Percentiles rank a stretch among this genome's conserved stretches.
phyloP scores from a whole-genome alignment of 2,329 filamentous ascomycete species.

The Trichoderma sp. region DNA sequence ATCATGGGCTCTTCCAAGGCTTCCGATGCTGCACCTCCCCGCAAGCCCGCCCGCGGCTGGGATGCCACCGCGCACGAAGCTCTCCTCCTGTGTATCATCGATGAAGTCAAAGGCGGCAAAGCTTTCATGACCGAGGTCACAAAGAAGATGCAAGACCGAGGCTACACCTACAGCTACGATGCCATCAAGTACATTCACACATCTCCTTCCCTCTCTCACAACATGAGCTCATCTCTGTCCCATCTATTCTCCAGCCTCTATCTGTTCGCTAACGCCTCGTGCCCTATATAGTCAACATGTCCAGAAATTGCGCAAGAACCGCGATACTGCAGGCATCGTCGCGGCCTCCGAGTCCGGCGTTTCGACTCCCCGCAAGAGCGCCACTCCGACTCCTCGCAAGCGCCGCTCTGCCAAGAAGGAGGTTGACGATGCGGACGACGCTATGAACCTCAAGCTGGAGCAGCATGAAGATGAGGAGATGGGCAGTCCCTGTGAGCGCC shows the following conservation, averaged over 20 bases:
- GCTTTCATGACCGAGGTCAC: constrained; percentile 41
- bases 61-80: constrained; percentile 44
- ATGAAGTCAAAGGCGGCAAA: constrained; percentile 42
- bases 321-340: constrained; percentile 37
- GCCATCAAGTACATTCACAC: constrained; percentile 45
- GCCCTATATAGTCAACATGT: constrained; percentile 47
- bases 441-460: constrained; percentile 35
- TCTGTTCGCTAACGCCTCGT: constrained; percentile 30
- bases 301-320: constrained; percentile 47
- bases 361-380: constrained; percentile 34
- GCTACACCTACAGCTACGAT: constrained; percentile 44
- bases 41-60: constrained; percentile 40
- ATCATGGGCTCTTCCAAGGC: constrained; percentile 26
- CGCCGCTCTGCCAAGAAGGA: constrained; percentile 37
- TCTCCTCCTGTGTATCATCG: constrained; percentile 44
- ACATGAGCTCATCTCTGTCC: constrained; percentile 8
- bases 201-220: no score
- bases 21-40: neutral
- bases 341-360: constrained; percentile 29
- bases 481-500: neutral
- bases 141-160: constrained; percentile 39
- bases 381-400: constrained; percentile 36
- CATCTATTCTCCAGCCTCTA: constrained; percentile 26
- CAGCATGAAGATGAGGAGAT: constrained; percentile 24
- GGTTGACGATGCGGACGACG: constrained; percentile 33